phyloP scores from a whole-genome alignment of 306 rosid species.

The Cucurbita pepo region DNA sequence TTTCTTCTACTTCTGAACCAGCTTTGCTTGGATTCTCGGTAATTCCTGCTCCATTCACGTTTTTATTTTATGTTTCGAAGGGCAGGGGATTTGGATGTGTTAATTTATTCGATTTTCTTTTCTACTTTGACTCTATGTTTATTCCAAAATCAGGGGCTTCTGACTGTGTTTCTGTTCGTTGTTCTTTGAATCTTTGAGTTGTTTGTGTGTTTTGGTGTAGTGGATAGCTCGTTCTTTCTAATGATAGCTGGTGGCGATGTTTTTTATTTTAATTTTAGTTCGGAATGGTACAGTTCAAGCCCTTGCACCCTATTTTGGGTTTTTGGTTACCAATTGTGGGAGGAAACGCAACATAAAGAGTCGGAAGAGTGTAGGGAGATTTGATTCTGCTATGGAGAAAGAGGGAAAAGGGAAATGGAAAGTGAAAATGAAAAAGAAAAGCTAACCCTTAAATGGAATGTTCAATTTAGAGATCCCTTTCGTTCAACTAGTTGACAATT shows the following conservation, averaged over 20 bases:
- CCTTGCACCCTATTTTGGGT: not conserved
- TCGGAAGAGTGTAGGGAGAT: not conserved
- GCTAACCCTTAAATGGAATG: not conserved
- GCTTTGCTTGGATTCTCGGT: constrained; percentile 9
- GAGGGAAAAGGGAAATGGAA: not conserved
- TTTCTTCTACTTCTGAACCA: not conserved
- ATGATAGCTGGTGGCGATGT: not conserved
- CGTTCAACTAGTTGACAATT: not conserved
- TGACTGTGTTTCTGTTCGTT: not conserved
- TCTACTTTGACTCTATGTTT: not conserved
- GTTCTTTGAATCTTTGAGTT: not conserved
- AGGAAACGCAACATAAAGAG: not conserved
- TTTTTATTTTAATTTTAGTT: not conserved
- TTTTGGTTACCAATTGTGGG: constrained; percentile 1
- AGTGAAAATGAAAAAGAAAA: too few species aligned
- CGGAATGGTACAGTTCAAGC: constrained; percentile 7
- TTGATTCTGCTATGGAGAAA: not conserved
- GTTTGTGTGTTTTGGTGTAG: not conserved
- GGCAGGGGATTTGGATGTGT: not conserved
- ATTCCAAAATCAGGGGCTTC: not conserved
- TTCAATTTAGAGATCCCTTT: not conserved
- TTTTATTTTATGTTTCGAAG: not conserved
- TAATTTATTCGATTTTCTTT: not conserved
- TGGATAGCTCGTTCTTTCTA: not conserved
- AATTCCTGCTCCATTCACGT: constrained; percentile 1